These are phyloP conservation scores for Carex myosuroides DNA, from an alignment of 176 grass and related monocot species.

Conservation along the genomic window DNA sequence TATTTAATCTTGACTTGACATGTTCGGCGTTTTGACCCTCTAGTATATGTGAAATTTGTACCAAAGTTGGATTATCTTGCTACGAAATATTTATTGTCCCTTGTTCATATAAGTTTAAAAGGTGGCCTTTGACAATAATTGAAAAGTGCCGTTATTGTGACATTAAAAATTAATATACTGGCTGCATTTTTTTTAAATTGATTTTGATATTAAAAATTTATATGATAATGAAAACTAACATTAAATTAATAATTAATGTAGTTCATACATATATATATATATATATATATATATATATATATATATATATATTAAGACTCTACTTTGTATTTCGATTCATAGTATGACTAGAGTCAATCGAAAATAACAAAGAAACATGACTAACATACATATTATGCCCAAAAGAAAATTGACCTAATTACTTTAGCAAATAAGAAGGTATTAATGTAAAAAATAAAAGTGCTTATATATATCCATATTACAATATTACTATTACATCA, in stretches of 20 bases:
- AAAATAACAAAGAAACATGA: not conserved
- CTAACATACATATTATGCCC: not conserved
- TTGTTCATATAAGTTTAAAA: too few species aligned
- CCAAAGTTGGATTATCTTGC: not conserved
- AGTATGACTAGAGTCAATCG: not conserved
- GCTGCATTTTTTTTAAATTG: too few species aligned
- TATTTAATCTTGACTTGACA: constrained; percentile 11
- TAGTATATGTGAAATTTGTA: constrained; percentile 1
- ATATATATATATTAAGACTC: not conserved
- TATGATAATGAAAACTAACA: too few species aligned
- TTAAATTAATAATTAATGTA: too few species aligned
- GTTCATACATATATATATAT: too few species aligned
- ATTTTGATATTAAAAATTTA: too few species aligned
- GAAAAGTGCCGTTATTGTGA: too few species aligned
- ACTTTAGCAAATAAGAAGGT: not conserved
- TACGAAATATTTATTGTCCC: not conserved
- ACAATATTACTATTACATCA: not conserved
- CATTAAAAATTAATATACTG: too few species aligned
- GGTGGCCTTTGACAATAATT: too few species aligned
- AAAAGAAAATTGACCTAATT: not conserved
- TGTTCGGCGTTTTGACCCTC: not conserved
- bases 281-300: too few species aligned
- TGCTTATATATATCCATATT: not conserved
- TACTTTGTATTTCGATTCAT: not conserved
- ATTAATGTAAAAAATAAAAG: not conserved